Base-by-base conservation (phyloP, 2,329 filamentous ascomycete species). In the Fonsecaea monophora region DNA sequence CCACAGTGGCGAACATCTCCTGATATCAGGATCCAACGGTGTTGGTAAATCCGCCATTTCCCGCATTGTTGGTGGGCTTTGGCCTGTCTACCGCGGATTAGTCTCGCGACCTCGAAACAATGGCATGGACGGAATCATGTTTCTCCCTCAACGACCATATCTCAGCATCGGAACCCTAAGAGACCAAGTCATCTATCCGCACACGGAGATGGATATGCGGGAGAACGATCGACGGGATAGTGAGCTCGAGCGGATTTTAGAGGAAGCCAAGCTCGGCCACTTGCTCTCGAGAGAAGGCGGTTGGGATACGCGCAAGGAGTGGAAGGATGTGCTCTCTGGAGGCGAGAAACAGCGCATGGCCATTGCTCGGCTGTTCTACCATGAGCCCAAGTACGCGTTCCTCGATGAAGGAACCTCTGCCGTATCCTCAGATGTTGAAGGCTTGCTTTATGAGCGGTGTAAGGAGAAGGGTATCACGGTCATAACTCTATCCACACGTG, bases 101-200 rank as follows among this genome's bases (percentile, higher is more conserved):
- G 92, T 97, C 18, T 96, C 91, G 66, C 88, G 94, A 1, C 94
- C 95, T 2, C 92, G 95, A 75, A 85, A 82, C 45, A 86, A 87
- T 50, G 93, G 93, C 45, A 85, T 90, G 69, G 94, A 98, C 71
- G 95, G 95, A 66, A 96, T 99, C 81, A 98, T 99, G 94, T 98
- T 99, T 80, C 85, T 99, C 10, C 95, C 95, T 0, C 95, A 99
- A 78, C 86, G 94, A 15, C 93, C 94, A 0, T 98, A 98, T 75
- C 86, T 98, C 38, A 94, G 90, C 77, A 91, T 94, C 25, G 95
- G 95, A 40, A 98, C 95, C 1, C 84, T 98, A 9, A 90, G 95
- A 32, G 96, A 99, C 74, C 96, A 99, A 80, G 92, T 99, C 74
- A 97, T 98, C 76, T 99, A 99, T 73, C 95, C 95, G 0, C 93